Evolutionary conservation across 2,329 filamentous ascomycete genomes (phyloP).

Genomic region (Pseudopithomyces chartarum): DNA sequence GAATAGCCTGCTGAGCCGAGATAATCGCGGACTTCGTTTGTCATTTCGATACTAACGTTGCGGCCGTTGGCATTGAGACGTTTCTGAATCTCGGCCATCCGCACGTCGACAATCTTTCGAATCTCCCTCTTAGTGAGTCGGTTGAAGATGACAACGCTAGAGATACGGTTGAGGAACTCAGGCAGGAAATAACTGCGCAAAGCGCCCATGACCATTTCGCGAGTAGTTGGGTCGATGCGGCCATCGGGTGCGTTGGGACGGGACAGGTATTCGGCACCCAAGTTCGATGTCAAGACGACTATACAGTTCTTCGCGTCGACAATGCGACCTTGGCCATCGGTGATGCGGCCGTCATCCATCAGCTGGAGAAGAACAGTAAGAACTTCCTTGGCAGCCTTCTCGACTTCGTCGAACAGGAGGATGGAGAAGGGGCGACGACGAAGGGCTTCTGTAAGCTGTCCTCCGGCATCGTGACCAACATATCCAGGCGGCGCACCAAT

Average conservation of each 20-base stretch:
- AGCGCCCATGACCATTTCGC: conserved; percentile 87
- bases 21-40: conserved; percentile 88
- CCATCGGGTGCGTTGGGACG: conserved; percentile 79
- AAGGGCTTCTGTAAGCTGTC: conserved; percentile 92
- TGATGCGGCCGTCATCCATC: conserved; percentile 99
- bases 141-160: conserved; percentile 97
- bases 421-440: conserved; percentile 97
- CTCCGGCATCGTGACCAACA: conserved; percentile 93
- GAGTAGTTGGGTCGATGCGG: conserved; percentile 81
- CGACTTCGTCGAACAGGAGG: conserved; percentile 94
- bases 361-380: conserved; percentile 97
- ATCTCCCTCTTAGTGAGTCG: conserved; percentile 89
- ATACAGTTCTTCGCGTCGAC: conserved; percentile 98
- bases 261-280: conserved; percentile 91
- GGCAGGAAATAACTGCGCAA: conserved; percentile 96
- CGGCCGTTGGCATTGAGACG: conserved; percentile 83
- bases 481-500: conserved; percentile 97
- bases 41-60: conserved; percentile 83
- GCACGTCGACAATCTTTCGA: conserved; percentile 91
- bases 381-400: conserved; percentile 98
- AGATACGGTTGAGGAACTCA: conserved; percentile 98
- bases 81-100: conserved; percentile 86
- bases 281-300: conserved; percentile 98
- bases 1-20: conserved; percentile 91
- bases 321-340: conserved; percentile 92